A percentile compares a stretch with the other conserved stretches of the same genome.
phyloP scores from a whole-genome alignment of 106 monocot genomes.

The Apostasia shenzhenica region DNA sequence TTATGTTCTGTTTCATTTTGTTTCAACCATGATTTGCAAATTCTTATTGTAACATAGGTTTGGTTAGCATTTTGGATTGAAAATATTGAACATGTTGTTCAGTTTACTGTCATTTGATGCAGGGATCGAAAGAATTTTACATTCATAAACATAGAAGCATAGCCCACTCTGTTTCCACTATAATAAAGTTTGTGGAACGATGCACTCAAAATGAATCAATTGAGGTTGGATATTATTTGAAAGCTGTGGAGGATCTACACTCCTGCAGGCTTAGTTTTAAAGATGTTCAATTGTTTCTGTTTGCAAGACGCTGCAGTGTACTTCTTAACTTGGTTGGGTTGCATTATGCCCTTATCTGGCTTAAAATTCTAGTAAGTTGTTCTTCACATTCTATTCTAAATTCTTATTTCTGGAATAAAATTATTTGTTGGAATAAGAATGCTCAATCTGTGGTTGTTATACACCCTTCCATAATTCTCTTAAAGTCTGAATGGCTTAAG shows the following conservation, averaged over 20 bases:
- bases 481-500: too few relatives aligned
- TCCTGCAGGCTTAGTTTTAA: constrained; percentile 40
- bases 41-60: too few relatives aligned
- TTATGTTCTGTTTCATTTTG: too few relatives aligned
- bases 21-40: too few relatives aligned
- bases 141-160: constrained; percentile 38
- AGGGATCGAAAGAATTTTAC: constrained; percentile 72
- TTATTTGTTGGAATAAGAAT: too few relatives aligned
- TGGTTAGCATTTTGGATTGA: too few relatives aligned
- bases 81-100: not conserved
- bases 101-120: constrained; percentile 8
- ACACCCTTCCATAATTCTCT: too few relatives aligned
- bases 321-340: constrained; percentile 67
- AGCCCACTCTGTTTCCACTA: constrained; percentile 19
- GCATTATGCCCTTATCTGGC: constrained; percentile 45
- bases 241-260: constrained; percentile 41
- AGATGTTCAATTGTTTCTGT: constrained; percentile 58
- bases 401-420: not conserved
- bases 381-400: not conserved
- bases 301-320: constrained; percentile 36
- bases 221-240: constrained; percentile 67
- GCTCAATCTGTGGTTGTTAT: too few relatives aligned
- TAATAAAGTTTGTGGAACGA: constrained; percentile 40
- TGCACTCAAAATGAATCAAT: constrained; percentile 54
- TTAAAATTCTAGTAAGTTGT: constrained; percentile 47